Evolutionary conservation across 2,329 filamentous ascomycete species (phyloP), one percentile per base, ranked within the genome.

Genomic region (Colletotrichum tanaceti): DNA sequence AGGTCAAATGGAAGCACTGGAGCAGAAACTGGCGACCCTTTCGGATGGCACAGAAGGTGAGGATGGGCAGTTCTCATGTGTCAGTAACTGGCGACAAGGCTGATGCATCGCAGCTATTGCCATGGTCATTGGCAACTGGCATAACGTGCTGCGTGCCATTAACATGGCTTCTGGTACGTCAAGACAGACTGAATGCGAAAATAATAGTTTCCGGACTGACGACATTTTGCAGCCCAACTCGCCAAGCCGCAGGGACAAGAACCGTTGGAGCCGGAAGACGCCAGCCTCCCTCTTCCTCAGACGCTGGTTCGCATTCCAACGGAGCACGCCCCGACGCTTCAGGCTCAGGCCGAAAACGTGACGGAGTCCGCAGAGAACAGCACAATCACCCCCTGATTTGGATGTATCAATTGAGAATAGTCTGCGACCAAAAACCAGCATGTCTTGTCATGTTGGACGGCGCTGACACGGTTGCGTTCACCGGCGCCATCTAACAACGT

Each of bases 221-320:
- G 54, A 62, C 9, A 4, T 18, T 6, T 24, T 35, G 7, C 70
- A 94, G 91, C 87, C 65, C 93, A 92, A 83, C 83, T 94, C 32
- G 87, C 91, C 18, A 89, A 86, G 73, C 86, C 89, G 32, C 50
- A 44, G 3, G 85, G 85, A 72, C 75, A 82, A 41, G 79, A 73
- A 74, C 81, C 52, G 79, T 81, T 35, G 76, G 79, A 78, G 2
- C 20, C 57, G 9, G 53, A 53, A 49, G 61, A 65, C 6, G 46
- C 35, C 13, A 50, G 41, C 39, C 78, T 82, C 43, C 81, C 87
- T 47, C 82, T 96, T 47, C 93, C 93, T 1, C 91, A 95, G 76
- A 95, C 93, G 20, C 85, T 97, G 18, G 93, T 97, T 43, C 89
- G 93, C 71, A 95, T 96, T 73, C 93, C 93, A 1, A 94, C 92